phyloP scores from a whole-genome alignment of 257 asterid species.

The Solanum verrucosum region DNA sequence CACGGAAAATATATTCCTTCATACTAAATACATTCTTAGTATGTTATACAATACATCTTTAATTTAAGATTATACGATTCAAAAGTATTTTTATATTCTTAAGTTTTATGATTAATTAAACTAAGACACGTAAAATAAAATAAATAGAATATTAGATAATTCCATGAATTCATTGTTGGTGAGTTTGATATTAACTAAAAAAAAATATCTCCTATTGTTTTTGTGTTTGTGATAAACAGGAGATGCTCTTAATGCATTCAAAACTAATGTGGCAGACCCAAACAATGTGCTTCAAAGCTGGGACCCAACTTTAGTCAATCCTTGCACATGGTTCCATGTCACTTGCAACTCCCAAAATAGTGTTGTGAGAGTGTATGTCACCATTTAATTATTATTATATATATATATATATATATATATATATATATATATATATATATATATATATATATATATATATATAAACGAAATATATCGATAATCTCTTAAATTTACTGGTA shows the following conservation, averaged over 20 bases:
- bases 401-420: too few species aligned
- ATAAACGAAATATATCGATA: not conserved
- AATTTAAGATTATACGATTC: not conserved
- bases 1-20: not conserved
- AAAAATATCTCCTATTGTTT: not conserved
- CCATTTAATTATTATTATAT: not conserved
- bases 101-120: not conserved
- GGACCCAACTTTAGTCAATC: constrained; percentile 42
- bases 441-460: too few species aligned
- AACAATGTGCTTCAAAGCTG: constrained; percentile 46
- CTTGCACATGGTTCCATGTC: constrained; percentile 47
- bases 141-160: not conserved
- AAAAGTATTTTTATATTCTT: not conserved
- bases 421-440: too few species aligned
- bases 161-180: not conserved
- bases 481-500: not conserved
- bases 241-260: constrained; percentile 27
- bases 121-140: not conserved
- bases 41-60: not conserved
- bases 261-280: constrained; percentile 14
- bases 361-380: constrained; percentile 30
- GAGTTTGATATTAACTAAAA: not conserved
- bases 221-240: constrained; percentile 12
- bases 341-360: constrained; percentile 23
- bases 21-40: not conserved